These are phyloP conservation scores for Magnusiomyces suaveolens DNA, from an alignment of 1,139 yeast genomes.

Conservation along the genomic window DNA sequence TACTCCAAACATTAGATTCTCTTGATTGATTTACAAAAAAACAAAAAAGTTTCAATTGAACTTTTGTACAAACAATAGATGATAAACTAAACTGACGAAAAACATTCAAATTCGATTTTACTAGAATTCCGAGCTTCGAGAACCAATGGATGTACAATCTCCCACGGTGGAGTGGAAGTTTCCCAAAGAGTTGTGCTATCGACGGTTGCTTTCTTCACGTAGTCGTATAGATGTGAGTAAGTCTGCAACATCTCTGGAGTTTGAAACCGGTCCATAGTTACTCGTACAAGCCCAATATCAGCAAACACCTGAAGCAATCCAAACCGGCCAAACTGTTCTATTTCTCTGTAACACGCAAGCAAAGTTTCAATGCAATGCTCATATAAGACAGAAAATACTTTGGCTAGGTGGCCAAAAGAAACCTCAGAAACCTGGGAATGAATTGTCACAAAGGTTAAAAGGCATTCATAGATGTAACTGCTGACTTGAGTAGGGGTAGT, in stretches of 20 bases:
- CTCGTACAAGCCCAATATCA: slow-evolving; percentile 34
- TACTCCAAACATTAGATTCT: too few relatives aligned
- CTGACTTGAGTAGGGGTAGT: slow-evolving; percentile 32
- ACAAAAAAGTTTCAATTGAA: too few relatives aligned
- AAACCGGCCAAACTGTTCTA: slow-evolving; percentile 31
- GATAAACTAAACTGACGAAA: not conserved
- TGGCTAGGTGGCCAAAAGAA: slow-evolving; percentile 38
- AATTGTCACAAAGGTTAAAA: slow-evolving; percentile 44
- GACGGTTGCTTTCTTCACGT: slow-evolving; percentile 22
- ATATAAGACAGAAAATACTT: slow-evolving; percentile 40
- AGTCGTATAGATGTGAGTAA: slow-evolving; percentile 26
- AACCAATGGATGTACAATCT: slow-evolving; percentile 20
- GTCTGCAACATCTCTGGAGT: slow-evolving; percentile 28
- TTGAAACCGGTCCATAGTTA: slow-evolving; percentile 27
- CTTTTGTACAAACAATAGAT: too few relatives aligned
- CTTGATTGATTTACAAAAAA: too few relatives aligned
- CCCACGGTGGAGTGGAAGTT: slow-evolving; percentile 22
- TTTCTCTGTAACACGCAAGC: slow-evolving; percentile 37
- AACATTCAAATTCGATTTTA: slow-evolving; percentile 6
- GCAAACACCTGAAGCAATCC: slow-evolving; percentile 35
- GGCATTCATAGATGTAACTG: slow-evolving; percentile 42
- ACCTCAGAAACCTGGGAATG: slow-evolving; percentile 44
- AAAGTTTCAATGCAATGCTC: slow-evolving; percentile 38
- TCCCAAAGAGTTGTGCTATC: slow-evolving; percentile 23
- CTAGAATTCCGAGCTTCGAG: slow-evolving; percentile 16